Percentiles rank a stretch among this genome's conserved stretches.
Conservation (phyloP, 768 basidiomycete genomes). For the Leccinellum rugosiceps region DNA sequence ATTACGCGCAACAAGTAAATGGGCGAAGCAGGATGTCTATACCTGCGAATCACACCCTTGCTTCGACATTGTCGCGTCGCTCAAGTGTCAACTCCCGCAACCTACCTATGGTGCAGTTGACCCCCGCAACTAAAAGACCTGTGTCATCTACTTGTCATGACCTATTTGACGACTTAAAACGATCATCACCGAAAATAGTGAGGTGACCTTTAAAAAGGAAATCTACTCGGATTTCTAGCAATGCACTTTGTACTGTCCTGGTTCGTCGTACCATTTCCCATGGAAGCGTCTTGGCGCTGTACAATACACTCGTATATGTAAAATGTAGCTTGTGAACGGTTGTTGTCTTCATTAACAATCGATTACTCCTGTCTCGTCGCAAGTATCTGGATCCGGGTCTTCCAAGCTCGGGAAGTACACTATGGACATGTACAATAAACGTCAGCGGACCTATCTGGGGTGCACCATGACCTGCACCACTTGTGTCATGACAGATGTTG, state of each 20-base stretch:
- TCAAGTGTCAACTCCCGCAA: conserved; percentile 6
- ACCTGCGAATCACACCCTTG: not conserved
- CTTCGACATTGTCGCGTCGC: conserved; percentile 1
- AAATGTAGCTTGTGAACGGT: not conserved
- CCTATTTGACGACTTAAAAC: not conserved
- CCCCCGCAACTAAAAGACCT: not conserved
- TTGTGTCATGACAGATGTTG: not conserved
- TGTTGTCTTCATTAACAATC: no score
- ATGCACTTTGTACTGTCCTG: not conserved
- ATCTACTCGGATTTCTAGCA: not conserved
- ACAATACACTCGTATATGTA: not conserved
- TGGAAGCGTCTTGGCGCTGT: not conserved
- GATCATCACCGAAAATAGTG: not conserved
- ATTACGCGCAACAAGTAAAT: conserved; percentile 16
- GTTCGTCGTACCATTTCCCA: not conserved
- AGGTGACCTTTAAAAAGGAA: not conserved
- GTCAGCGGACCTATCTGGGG: not conserved
- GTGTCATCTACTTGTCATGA: not conserved
- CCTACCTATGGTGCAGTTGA: conserved; percentile 14
- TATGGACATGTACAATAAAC: no score
- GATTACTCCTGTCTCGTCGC: not conserved
- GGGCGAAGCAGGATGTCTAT: conserved; percentile 17
- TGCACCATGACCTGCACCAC: not conserved
- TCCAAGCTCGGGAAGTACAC: no score
- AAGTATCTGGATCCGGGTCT: not conserved